These are phyloP conservation scores for Mycena venus DNA, from an alignment of 768 basidiomycete genomes.

Conservation along the genomic window DNA sequence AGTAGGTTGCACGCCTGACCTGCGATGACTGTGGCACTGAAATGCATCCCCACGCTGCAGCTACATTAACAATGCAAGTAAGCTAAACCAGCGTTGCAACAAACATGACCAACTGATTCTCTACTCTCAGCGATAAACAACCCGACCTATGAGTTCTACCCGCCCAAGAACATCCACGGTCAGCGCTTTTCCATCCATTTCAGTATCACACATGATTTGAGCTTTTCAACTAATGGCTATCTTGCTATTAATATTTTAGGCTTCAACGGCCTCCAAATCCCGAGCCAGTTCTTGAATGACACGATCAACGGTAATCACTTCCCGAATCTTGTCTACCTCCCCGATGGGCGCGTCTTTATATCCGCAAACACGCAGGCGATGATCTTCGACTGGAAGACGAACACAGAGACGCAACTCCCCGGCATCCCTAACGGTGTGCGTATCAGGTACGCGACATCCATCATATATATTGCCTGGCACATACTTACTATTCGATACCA, in stretches of 20 bases:
- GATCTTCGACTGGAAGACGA: conserved; percentile 54
- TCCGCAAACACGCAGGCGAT: conserved; percentile 57
- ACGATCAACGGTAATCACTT: conserved; percentile 30
- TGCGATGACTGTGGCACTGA: too few relatives aligned
- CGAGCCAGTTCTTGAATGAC: conserved; percentile 15
- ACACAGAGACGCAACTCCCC: conserved; percentile 54
- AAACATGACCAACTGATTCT: neutral
- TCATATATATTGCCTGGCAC: too few relatives aligned
- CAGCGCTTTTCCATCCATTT: conserved; percentile 37
- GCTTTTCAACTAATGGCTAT: too few relatives aligned
- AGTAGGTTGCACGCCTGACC: conserved; percentile 8
- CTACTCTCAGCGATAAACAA: too few relatives aligned
- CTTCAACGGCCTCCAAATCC: conserved; percentile 36
- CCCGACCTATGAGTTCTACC: conserved; percentile 35
- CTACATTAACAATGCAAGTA: too few relatives aligned
- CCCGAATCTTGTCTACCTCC: conserved; percentile 48
- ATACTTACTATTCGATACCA: too few relatives aligned
- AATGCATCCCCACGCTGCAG: too few relatives aligned
- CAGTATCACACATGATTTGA: too few relatives aligned
- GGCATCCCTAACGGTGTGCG: conserved; percentile 59
- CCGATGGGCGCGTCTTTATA: conserved; percentile 56
- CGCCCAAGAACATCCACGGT: conserved; percentile 52
- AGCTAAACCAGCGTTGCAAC: too few relatives aligned
- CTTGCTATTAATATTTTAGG: conserved; percentile 11
- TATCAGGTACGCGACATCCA: conserved; percentile 40